Base-by-base conservation (phyloP, 805 yeast genomes). In the Schwanniomyces polymorphus region DNA sequence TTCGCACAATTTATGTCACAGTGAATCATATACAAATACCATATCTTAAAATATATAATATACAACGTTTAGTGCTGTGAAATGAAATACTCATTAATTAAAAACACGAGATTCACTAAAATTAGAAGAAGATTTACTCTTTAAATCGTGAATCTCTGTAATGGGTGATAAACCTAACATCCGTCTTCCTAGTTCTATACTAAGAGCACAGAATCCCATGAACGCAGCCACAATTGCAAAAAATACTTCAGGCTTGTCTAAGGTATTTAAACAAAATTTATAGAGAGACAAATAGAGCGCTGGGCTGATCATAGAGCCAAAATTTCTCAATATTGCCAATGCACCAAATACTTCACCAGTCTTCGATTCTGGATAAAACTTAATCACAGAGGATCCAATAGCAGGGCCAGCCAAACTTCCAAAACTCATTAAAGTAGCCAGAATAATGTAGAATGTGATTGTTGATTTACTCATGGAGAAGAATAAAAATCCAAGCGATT, bases 341-440 rank as follows among this genome's bases (percentile, higher is more conserved):
- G 85, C 89, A 8, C 92, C 91, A 65, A 85, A 86, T 14, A 84
- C 71, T 61, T 85, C 90, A 14, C 95, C 95, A 4, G 81, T 74
- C 50, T 76, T 76, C 11, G 76, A 72, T 35, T 80, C 81, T 1
- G 81, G 80, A 50, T 75, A 79, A 60, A 83, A 82, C 60, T 87
- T 87, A 45, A 83, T 73, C 9, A 85, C 64, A 1, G 86, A 53
- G 0, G 86, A 74, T 56, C 81, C 85, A 9, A 85, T 51, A 0
- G 84, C 73, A 0, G 94, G 92, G 0, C 80, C 67, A 1, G 75
- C 68, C 4, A 82, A 46, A 0, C 83, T 68, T 1, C 83, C 80
- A 35, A 84, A 57, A 0, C 84, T 64, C 2, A 75, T 64, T 10
- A 82, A 58, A 0, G 67, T 29, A 0, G 72, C 65, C 39, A 37